Base-by-base conservation (phyloP, 2,329 filamentous ascomycete species). In the Colletotrichum horii region DNA sequence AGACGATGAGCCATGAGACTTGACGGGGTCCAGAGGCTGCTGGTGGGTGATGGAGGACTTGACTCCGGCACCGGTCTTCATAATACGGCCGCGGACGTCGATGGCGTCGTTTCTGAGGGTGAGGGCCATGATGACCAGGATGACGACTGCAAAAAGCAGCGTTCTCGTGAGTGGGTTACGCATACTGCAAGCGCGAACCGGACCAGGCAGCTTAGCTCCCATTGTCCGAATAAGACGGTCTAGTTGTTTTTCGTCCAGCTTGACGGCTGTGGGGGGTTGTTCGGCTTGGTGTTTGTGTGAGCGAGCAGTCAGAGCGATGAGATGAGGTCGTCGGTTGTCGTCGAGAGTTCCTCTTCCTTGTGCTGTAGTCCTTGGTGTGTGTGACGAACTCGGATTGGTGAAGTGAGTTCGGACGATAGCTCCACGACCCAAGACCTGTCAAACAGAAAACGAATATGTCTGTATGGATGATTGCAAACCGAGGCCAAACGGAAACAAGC, bases 161-260 rank as follows among this genome's bases (percentile, higher is more conserved):
- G 85, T 87, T 82, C 86, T 84, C 56, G 84, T 83, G 71, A 89
- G 85, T 6, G 88, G 86, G 78, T 87, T 89, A 77, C 88, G 85
- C 87, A 89, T 88, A 78, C 81, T 88, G 82, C 88, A 83, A 77
- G 87, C 83, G 78, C 84, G 87, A 78, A 86, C 83, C 73, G 86
- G 79, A 73, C 83, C 80, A 36, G 84, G 80, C 76, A 87, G 79
- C 78, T 81, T 85, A 70, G 82, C 83, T 81, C 85, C 85, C 85
- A 87, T 84, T 61, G 65, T 76, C 76, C 64, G 75, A 38, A 76
- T 30, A 34, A 70, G 61, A 19, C 38, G 24, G 43, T 61, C 26
- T 19, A 68, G 16, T 55, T 58, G 52, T 69, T 75, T 75, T 68
- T 75, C 71, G 61, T 77, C 76, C 76, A 77, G 75, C 64, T 71